Evolutionary conservation across 1,284 basidiomycete genomes (phyloP).

Genomic region (Polyporus tsugae): DNA sequence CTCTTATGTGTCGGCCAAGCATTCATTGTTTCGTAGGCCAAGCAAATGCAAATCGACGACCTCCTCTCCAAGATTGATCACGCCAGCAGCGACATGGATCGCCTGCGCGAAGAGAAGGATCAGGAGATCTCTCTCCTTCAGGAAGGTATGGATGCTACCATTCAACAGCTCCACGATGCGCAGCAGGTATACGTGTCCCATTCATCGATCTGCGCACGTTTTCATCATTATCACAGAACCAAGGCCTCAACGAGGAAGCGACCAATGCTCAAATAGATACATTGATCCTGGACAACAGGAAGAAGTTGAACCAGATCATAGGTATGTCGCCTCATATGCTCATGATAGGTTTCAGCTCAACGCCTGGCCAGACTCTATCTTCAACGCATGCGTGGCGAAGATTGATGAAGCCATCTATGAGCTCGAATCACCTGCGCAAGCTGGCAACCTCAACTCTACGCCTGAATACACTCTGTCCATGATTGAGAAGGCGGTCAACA

Average conservation of each 20-base stretch:
- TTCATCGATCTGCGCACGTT: slow-evolving; percentile 1
- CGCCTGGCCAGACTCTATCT: slow-evolving; percentile 78
- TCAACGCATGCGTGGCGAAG: slow-evolving; percentile 96
- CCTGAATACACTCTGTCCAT: slow-evolving; percentile 98
- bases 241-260: slow-evolving; percentile 87
- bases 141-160: slow-evolving; percentile 95
- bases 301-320: slow-evolving; percentile 98
- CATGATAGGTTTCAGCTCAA: slow-evolving; percentile 9
- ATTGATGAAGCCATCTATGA: slow-evolving; percentile 98
- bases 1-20: neutral
- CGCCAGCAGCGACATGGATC: slow-evolving; percentile 79
- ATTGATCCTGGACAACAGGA: slow-evolving; percentile 95
- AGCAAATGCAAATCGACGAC: slow-evolving; percentile 95
- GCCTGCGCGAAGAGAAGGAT: slow-evolving; percentile 93
- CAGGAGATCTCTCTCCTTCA: slow-evolving; percentile 96
- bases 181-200: slow-evolving; percentile 68
- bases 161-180: slow-evolving; percentile 89
- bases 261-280: slow-evolving; percentile 97
- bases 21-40: slow-evolving; percentile 61
- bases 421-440: slow-evolving; percentile 93
- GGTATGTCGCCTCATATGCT: slow-evolving; percentile 54
- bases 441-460: slow-evolving; percentile 95
- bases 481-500: slow-evolving; percentile 96
- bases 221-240: slow-evolving; percentile 57
- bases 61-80: slow-evolving; percentile 83